A percentile compares a stretch with the other conserved stretches of the same genome.
These are phyloP conservation scores for Ramularia collo-cygni DNA, from an alignment of 2,329 filamentous ascomycete genomes.

Conservation along the genomic window DNA sequence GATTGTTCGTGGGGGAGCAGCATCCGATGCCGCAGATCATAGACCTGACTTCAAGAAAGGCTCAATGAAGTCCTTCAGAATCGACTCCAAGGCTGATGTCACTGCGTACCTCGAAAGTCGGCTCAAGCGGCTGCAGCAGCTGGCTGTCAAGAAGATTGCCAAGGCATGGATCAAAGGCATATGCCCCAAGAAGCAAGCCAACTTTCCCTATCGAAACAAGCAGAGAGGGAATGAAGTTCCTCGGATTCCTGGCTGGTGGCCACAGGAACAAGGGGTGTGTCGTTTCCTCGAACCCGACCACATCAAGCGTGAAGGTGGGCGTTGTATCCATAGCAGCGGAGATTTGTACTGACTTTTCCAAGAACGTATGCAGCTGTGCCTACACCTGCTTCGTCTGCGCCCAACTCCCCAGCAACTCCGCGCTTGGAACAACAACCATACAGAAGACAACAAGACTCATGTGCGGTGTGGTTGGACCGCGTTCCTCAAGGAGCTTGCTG, in stretches of 20 bases:
- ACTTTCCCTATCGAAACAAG: constrained; percentile 62
- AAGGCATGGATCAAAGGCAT: constrained; percentile 72
- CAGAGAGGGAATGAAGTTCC: constrained; percentile 31
- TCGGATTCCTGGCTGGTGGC: constrained; percentile 31
- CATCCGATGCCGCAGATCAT: not conserved
- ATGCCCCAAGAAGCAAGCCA: constrained; percentile 70
- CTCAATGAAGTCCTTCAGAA: constrained; percentile 9
- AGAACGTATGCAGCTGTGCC: constrained; percentile 26
- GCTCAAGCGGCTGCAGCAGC: constrained; percentile 54
- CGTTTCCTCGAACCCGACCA: constrained; percentile 70
- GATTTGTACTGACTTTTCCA: constrained; percentile 7
- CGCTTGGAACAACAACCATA: constrained; percentile 22
- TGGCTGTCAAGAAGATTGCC: constrained; percentile 63
- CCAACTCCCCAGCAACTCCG: constrained; percentile 23
- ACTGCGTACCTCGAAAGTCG: constrained; percentile 9
- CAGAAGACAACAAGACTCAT: constrained; percentile 21
- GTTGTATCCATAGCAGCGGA: not conserved
- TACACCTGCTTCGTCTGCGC: constrained; percentile 27
- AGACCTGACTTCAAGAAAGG: constrained; percentile 1
- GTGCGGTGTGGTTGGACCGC: constrained; percentile 23
- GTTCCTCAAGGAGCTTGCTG: constrained; percentile 24
- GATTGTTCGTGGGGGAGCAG: no score
- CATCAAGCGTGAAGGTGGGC: constrained; percentile 56
- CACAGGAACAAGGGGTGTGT: constrained; percentile 35
- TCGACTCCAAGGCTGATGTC: constrained; percentile 13